Evolutionary conservation across 768 basidiomycete species (phyloP).

Genomic region (Postia placenta): DNA sequence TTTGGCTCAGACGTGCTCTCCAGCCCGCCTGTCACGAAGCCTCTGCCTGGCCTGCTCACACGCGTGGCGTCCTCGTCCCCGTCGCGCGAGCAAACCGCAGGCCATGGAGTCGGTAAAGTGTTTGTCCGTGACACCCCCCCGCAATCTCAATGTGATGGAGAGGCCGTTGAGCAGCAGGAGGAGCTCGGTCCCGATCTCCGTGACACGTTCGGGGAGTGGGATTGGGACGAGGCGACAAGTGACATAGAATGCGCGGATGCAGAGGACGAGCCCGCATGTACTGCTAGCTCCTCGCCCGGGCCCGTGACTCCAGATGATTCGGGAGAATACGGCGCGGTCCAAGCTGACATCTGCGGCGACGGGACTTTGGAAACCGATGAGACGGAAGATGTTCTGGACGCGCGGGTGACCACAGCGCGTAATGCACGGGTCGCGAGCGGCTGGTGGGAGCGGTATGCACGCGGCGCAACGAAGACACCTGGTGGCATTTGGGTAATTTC

Average conservation of each 20-base stretch:
- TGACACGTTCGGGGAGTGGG: slow-evolving; percentile 35
- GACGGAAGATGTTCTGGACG: slow-evolving; percentile 14
- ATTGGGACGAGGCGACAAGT: slow-evolving; percentile 37
- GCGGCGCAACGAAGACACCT: slow-evolving; percentile 15
- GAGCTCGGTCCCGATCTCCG: slow-evolving; percentile 37
- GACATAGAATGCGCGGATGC: slow-evolving; percentile 39
- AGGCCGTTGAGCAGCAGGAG: slow-evolving; percentile 1
- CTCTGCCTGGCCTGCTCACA: slow-evolving; percentile 5
- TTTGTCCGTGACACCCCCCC: slow-evolving; percentile 27
- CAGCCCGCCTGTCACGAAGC: slow-evolving; percentile 31
- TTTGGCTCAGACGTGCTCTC: slow-evolving; percentile 51
- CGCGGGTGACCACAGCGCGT: slow-evolving; percentile 24
- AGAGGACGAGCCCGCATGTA: slow-evolving; percentile 19
- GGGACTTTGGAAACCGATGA: slow-evolving; percentile 22
- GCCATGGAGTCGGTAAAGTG: slow-evolving; percentile 3
- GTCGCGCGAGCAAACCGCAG: neutral
- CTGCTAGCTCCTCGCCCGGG: slow-evolving; percentile 26
- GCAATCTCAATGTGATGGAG: slow-evolving; percentile 12
- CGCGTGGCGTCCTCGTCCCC: slow-evolving; percentile 7
- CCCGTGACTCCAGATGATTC: slow-evolving; percentile 25
- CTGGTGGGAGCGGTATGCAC: slow-evolving; percentile 48
- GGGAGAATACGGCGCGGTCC: slow-evolving; percentile 1
- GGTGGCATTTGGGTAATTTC: neutral
- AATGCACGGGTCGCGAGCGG: slow-evolving; percentile 34
- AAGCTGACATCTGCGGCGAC: slow-evolving; percentile 9